These are phyloP conservation scores for Phaeosphaeriaceae sp. DNA, from an alignment of 2,329 filamentous ascomycete species.

Conservation along the genomic window DNA sequence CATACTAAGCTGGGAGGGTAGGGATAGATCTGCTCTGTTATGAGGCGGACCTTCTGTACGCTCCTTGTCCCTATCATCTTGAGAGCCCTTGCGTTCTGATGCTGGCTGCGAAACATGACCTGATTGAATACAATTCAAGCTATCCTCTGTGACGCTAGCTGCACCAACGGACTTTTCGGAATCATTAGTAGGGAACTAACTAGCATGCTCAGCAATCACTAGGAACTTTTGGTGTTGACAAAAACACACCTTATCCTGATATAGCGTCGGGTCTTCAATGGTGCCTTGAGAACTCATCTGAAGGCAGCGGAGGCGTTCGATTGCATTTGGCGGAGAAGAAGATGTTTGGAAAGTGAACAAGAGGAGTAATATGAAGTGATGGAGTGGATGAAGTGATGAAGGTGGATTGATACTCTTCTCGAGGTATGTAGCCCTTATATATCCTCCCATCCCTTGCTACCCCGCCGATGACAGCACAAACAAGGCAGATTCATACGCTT, in stretches of 20 bases:
- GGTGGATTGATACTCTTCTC: not conserved
- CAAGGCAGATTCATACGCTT: not conserved
- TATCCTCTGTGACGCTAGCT: not conserved
- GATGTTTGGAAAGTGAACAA: conserved; percentile 3
- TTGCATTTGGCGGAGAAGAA: conserved; percentile 2
- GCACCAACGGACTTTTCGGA: not conserved
- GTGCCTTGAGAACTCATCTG: not conserved
- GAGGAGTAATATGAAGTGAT: conserved; percentile 1
- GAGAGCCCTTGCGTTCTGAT: not conserved
- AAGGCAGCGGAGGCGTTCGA: conserved; percentile 2
- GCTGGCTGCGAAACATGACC: not conserved
- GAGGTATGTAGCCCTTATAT: conserved; percentile 7
- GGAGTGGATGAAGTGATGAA: no score
- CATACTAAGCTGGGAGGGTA: not conserved
- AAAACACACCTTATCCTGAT: not conserved
- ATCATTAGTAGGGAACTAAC: not conserved
- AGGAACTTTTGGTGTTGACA: not conserved
- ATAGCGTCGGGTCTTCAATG: not conserved
- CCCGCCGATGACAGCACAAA: not conserved
- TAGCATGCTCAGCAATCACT: not conserved
- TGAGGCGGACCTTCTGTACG: not conserved
- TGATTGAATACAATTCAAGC: not conserved
- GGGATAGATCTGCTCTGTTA: not conserved
- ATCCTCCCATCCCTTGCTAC: conserved; percentile 1
- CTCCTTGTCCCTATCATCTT: not conserved